A percentile compares a stretch with the other conserved stretches of the same genome.
These are phyloP conservation scores for Termitomyces sp. DNA, from an alignment of 768 basidiomycete genomes.

Conservation along the genomic window DNA sequence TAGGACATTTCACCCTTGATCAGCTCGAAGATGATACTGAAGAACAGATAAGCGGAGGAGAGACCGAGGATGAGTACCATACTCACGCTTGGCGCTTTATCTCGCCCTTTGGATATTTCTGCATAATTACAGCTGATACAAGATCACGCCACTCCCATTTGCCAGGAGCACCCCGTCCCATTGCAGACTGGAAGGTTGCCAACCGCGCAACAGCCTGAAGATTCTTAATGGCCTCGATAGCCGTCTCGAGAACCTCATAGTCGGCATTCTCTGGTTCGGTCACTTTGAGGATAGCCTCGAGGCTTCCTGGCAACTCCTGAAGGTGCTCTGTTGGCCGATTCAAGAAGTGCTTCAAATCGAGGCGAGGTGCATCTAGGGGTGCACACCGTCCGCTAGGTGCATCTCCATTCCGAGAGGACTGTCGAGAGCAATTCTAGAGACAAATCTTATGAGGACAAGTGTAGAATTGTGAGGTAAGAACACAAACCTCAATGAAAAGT, in stretches of 20 bases:
- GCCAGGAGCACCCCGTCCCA: slow-evolving; percentile 75
- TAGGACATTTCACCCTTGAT: slow-evolving; percentile 97
- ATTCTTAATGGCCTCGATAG: slow-evolving; percentile 80
- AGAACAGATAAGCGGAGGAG: slow-evolving; percentile 15
- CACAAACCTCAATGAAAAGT: slow-evolving; percentile 79
- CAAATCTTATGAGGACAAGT: neutral
- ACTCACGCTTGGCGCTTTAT: slow-evolving; percentile 85
- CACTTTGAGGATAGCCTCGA: slow-evolving; percentile 85
- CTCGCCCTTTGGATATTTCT: slow-evolving; percentile 67
- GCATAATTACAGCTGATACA: slow-evolving; percentile 64
- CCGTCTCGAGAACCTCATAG: slow-evolving; percentile 77
- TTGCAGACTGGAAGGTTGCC: slow-evolving; percentile 86
- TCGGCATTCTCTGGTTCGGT: slow-evolving; percentile 82
- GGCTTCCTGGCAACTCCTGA: slow-evolving; percentile 78
- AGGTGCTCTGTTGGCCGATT: slow-evolving; percentile 79
- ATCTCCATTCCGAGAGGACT: slow-evolving; percentile 38
- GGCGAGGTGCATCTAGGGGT: too few species aligned
- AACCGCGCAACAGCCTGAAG: slow-evolving; percentile 80
- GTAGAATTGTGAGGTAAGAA: neutral
- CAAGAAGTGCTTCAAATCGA: slow-evolving; percentile 77
- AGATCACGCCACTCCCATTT: slow-evolving; percentile 94
- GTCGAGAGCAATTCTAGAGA: slow-evolving; percentile 42
- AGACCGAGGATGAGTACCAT: neutral
- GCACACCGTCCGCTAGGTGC: too few species aligned
- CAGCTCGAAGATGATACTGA: slow-evolving; percentile 87